phyloP scores from a whole-genome alignment of 2,329 filamentous ascomycete species.

The Cladosporium sp. region DNA sequence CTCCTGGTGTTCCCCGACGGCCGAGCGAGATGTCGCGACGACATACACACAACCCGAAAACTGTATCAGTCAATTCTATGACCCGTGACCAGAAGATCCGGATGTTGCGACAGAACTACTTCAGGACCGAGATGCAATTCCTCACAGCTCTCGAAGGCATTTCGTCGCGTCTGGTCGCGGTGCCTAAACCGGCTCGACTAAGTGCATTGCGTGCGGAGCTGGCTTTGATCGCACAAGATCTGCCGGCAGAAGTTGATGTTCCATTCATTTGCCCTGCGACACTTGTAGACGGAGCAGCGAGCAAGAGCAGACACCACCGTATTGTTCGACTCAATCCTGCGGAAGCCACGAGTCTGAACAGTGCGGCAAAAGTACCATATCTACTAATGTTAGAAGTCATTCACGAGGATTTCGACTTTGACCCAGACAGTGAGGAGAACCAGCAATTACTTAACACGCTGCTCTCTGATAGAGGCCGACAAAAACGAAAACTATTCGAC shows the following conservation, averaged over 20 bases:
- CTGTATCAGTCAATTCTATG: constrained; percentile 63
- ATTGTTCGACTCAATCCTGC: constrained; percentile 82
- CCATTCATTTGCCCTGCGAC: constrained; percentile 78
- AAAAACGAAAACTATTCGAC: constrained; percentile 54
- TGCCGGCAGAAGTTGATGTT: constrained; percentile 82
- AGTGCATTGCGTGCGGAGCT: constrained; percentile 80
- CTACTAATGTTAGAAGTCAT: constrained; percentile 82
- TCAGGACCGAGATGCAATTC: constrained; percentile 78
- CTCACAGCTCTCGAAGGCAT: constrained; percentile 79
- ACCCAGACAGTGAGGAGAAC: constrained; percentile 73
- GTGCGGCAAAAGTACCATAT: constrained; percentile 83
- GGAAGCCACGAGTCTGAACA: constrained; percentile 82
- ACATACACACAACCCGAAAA: constrained; percentile 61
- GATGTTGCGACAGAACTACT: constrained; percentile 77
- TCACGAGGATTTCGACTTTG: constrained; percentile 79
- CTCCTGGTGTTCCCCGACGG: constrained; percentile 44
- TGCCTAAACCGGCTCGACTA: constrained; percentile 77
- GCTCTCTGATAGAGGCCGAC: constrained; percentile 66
- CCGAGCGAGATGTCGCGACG: constrained; percentile 45
- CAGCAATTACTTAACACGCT: constrained; percentile 64
- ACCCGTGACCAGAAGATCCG: constrained; percentile 68
- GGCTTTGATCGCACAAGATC: constrained; percentile 75
- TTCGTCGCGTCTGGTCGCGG: constrained; percentile 78
- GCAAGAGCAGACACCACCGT: constrained; percentile 76
- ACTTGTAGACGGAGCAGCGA: constrained; percentile 70